Evolutionary conservation across 257 asterid species (phyloP), one percentile per base, ranked within the genome.

Genomic region (Solanum dulcamara): DNA sequence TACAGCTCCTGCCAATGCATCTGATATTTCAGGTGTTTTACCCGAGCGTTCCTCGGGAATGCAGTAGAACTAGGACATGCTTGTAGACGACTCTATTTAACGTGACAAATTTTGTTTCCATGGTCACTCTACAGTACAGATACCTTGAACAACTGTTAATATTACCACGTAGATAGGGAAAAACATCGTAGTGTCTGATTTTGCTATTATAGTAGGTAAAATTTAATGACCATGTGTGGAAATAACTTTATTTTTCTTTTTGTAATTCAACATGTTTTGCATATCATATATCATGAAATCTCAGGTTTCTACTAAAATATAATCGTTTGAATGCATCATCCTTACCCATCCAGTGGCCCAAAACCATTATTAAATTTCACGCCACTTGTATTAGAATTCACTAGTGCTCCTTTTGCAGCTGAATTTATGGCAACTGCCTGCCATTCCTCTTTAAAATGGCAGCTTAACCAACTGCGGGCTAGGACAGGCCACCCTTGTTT

Each of bases 21-120:
- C 92, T n/a, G 83, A 84, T 40, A 79, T 40, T 64, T 70, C 91
- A 1, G 89, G 89, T 17, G 48, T n/a, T 81, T 35, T 85, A 48
- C 90, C 92, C 1, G 85, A 83, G 17, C 84, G 32, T 44, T 83
- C 92, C 26, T 66, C 91, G 26, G 86, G 89, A 84, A 85, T 79
- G 84, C 85, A 83, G 32, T 87, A 84, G 89, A 89, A 85, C 22
- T 28, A 33, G 40, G 32, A 53, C 55, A 59, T 60, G 62, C 40
- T 22, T 38, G 51, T 66, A 40, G 81, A 42, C 15, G 66, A 44
- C 20, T 59, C 37, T 81, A 68, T 80, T 33, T 64, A 32, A 12
- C 40, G 51, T 1, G 33, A 50, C 77, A 24, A 13, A 10, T 57
- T 84, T 59, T 84, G 86, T 22, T 53, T 18, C 24, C n/a, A 7